Evolutionary conservation across 352 stramenopile species (phyloP), one percentile per base, ranked within the genome.

Genomic region (Globisporangium nodosum): DNA sequence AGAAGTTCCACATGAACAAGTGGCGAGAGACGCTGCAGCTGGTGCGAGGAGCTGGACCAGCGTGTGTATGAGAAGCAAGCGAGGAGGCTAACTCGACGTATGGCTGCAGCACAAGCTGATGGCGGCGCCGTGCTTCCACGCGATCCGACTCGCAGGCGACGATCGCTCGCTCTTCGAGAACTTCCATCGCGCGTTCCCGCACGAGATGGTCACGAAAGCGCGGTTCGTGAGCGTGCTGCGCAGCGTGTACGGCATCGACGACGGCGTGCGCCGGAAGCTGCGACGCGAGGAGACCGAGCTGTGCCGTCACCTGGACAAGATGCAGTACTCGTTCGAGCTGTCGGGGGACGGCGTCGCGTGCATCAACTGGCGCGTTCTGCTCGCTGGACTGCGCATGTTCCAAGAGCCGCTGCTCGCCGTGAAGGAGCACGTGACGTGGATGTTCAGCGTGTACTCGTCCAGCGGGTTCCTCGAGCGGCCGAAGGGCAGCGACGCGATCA

Each of bases 151-250:
- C 30, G 78, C 74, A 18, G 82, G 82, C 1, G 65, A 87, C 55
- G 78, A 86, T 33, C 78, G 73, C 21, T 65, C 76, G 52, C 64
- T 92, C 9, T 92, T 86, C 52, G 80, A 92, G 63, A 67, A 61
- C 54, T 90, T 88, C 39, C 79, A 81, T 52, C 78, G 80, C 31
- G 77, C 82, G 16, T 90, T 90, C 50, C 80, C 80, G 3, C 78
- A 87, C 31, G 68, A 85, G 8, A 64, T 83, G 52, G 80, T 88
- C 20, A 74, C 82, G 3, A 90, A 90, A 60, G 68, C 80, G 20
- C 76, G 82, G 6, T 86, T 92, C 53, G 63, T 65, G 21, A 83
- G 80, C 53, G 78, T 92, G n/a, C 51, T 85, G 16, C 74, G 80
- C n/a, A 64, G 63, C 48, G 69, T 88, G 27, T 76, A 76, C 47